Conservation (phyloP, 768 basidiomycete genomes). For the Hygrophoropsis aurantiaca region DNA sequence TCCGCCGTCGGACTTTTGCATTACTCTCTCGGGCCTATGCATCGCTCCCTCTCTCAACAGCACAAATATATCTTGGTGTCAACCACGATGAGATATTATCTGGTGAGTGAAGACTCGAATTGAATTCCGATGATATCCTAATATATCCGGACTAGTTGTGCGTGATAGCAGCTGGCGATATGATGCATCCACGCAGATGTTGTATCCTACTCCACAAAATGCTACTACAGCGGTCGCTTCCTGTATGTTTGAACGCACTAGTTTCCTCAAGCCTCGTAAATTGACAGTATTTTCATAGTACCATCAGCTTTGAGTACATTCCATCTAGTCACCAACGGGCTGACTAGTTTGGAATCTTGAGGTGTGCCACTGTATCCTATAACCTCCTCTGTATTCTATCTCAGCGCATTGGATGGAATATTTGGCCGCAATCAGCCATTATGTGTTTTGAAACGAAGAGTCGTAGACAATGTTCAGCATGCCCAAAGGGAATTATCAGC, state of each 20-base stretch:
- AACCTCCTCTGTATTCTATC: background rate
- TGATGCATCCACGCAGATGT: conserved; percentile 43
- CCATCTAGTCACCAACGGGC: conserved; percentile 51
- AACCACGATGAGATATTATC: conserved; percentile 28
- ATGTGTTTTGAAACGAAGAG: too few relatives aligned
- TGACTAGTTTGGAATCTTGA: conserved; percentile 46
- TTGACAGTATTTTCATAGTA: conserved; percentile 10
- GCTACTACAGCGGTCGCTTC: conserved; percentile 8
- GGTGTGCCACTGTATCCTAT: background rate
- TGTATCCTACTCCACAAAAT: conserved; percentile 36
- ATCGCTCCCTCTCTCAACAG: conserved; percentile 53
- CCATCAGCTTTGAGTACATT: conserved; percentile 51
- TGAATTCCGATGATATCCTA: background rate
- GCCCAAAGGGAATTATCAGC: background rate
- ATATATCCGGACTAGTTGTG: too few relatives aligned
- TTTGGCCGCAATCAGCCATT: too few relatives aligned
- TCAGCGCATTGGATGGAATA: too few relatives aligned
- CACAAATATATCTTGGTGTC: conserved; percentile 58
- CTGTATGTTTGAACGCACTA: conserved; percentile 1
- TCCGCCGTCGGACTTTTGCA: conserved; percentile 54
- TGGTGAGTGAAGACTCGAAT: conserved; percentile 20
- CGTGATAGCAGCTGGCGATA: conserved; percentile 50
- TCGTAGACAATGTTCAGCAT: too few relatives aligned
- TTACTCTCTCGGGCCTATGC: conserved; percentile 66
- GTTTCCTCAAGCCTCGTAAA: background rate